phyloP scores from a whole-genome alignment of 768 basidiomycete genomes.

The Rubroboletus satanas region DNA sequence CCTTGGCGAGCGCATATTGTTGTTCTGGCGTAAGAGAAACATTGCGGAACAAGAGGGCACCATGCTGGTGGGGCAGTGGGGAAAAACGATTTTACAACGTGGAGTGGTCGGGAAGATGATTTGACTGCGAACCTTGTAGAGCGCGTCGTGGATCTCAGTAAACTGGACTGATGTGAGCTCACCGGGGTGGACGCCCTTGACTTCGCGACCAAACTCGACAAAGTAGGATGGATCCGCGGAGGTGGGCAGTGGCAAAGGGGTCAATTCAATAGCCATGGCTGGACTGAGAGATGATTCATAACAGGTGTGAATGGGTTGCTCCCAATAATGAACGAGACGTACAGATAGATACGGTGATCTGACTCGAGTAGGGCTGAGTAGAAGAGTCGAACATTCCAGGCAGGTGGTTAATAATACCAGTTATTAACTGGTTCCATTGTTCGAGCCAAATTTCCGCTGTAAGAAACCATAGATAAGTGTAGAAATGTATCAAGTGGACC shows the following conservation, averaged over 20 bases:
- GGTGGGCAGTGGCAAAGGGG: constrained; percentile 67
- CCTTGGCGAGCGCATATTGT: constrained; percentile 84
- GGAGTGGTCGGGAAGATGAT: background rate
- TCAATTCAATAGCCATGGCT: constrained; percentile 63
- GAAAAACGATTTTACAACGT: background rate
- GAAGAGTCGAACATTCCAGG: background rate
- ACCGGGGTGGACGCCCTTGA: constrained; percentile 69
- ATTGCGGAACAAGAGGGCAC: constrained; percentile 70
- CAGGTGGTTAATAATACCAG: background rate
- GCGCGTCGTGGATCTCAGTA: constrained; percentile 60
- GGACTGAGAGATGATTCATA: background rate
- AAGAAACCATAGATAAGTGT: background rate
- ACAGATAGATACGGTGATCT: background rate
- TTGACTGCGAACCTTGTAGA: constrained; percentile 62
- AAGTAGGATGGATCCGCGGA: constrained; percentile 68
- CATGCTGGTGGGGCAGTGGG: constrained; percentile 46
- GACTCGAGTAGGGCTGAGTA: background rate
- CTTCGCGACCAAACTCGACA: constrained; percentile 69
- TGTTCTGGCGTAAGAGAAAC: constrained; percentile 70
- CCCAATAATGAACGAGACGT: background rate
- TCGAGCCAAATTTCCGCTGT: background rate
- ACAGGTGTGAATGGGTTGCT: background rate
- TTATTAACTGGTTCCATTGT: background rate
- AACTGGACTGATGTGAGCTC: constrained; percentile 58
- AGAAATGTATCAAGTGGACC: background rate